phyloP scores from a whole-genome alignment of 2,329 filamentous ascomycete genomes.

The Chaetothyriales sp. region DNA sequence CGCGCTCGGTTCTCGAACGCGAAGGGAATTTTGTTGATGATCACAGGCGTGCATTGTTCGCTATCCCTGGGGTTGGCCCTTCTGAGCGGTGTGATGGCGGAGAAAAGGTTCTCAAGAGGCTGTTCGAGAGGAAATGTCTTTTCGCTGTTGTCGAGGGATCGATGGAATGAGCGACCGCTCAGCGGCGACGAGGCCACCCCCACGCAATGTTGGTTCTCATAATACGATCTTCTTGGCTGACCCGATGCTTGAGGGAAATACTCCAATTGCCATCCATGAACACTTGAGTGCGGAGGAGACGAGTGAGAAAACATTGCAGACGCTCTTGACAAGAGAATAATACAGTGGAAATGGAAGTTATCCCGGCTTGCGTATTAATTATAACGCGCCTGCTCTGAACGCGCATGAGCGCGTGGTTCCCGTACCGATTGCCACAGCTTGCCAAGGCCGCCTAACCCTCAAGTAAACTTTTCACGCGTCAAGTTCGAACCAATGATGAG shows the following conservation, averaged over 20 bases:
- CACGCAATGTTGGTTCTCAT: background rate
- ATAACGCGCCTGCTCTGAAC: background rate
- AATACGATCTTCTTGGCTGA: background rate
- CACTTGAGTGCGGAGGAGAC: background rate
- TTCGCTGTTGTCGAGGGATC: background rate
- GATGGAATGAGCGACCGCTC: background rate
- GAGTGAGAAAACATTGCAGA: background rate
- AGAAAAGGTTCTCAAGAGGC: background rate
- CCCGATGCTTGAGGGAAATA: background rate
- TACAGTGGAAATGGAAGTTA: no score
- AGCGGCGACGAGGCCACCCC: background rate
- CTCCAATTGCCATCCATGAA: background rate
- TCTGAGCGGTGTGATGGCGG: background rate
- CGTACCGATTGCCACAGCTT: background rate
- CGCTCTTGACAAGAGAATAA: background rate
- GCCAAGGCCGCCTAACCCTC: background rate
- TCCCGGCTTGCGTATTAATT: no score
- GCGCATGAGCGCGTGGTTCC: background rate
- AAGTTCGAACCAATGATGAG: no score
- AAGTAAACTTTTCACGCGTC: background rate
- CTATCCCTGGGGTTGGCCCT: background rate
- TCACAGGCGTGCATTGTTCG: conserved; percentile 12
- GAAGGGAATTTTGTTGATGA: conserved; percentile 8
- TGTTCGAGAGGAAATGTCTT: background rate
- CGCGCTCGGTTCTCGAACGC: conserved; percentile 13